Conservation (phyloP, 345 rosid species). For the Gossypium herbaceum region DNA sequence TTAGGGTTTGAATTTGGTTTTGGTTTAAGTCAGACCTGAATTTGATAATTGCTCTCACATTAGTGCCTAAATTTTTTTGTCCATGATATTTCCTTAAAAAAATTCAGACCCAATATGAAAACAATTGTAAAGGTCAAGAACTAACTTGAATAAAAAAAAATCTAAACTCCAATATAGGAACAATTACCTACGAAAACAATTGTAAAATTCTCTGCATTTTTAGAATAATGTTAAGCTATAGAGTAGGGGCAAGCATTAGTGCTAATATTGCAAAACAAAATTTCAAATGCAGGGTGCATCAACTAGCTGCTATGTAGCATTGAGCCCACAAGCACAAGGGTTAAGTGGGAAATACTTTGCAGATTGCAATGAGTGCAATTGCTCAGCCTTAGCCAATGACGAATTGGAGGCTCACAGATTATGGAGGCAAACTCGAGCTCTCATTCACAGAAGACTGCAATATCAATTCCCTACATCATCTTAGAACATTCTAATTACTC, state of each 20-base stretch:
- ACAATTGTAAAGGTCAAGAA: too few species aligned
- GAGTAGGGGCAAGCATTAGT: too few species aligned
- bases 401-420: slow-evolving; percentile 58
- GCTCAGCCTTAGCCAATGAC: slow-evolving; percentile 75
- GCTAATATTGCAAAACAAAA: not conserved
- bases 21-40: too few species aligned
- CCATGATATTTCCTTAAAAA: too few species aligned
- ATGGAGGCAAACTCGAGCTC: slow-evolving; percentile 51
- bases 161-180: too few species aligned
- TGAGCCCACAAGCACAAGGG: slow-evolving; percentile 59
- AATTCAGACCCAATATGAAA: too few species aligned
- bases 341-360: slow-evolving; percentile 74
- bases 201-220: not conserved
- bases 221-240: too few species aligned
- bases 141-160: too few species aligned
- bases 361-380: slow-evolving; percentile 73
- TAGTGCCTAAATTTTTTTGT: too few species aligned
- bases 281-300: slow-evolving; percentile 70
- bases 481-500: not conserved
- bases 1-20: too few species aligned
- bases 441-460: slow-evolving; percentile 39
- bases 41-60: too few species aligned
- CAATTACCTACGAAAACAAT: too few species aligned
- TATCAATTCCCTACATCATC: slow-evolving; percentile 16
- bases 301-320: slow-evolving; percentile 84